Evolutionary conservation across 352 stramenopile species (phyloP).

Genomic region (Plasmopara viticola): DNA sequence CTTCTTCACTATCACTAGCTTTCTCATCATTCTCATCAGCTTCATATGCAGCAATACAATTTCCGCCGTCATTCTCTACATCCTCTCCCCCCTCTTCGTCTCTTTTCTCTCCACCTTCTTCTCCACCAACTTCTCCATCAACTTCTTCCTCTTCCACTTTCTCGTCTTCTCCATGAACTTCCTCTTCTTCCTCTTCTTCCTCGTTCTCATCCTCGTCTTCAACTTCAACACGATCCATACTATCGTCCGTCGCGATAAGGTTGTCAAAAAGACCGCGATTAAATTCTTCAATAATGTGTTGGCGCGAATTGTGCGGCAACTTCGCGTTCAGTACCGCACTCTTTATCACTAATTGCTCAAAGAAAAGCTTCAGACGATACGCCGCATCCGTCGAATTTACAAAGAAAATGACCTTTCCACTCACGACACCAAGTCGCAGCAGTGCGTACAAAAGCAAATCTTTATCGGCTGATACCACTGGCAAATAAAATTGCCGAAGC

Average conservation of each 20-base stretch:
- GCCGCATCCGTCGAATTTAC: conserved; percentile 93
- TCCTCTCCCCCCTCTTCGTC: conserved; percentile 29
- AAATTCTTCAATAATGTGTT: conserved; percentile 96
- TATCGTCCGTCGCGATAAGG: conserved; percentile 98
- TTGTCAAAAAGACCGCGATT: conserved; percentile 98
- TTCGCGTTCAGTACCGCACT: conserved; percentile 98
- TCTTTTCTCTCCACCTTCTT: neutral
- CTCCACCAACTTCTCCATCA: conserved; percentile 24
- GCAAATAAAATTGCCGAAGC: conserved; percentile 95
- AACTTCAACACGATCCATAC: conserved; percentile 83
- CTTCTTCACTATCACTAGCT: conserved; percentile 35
- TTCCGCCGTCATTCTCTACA: conserved; percentile 23
- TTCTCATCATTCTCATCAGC: conserved; percentile 23
- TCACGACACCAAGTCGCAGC: conserved; percentile 95
- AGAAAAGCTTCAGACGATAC: conserved; percentile 98
- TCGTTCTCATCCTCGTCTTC: conserved; percentile 60
- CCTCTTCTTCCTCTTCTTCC: conserved; percentile 40
- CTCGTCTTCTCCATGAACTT: conserved; percentile 21
- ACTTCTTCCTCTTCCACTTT: conserved; percentile 37
- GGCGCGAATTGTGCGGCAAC: conserved; percentile 94
- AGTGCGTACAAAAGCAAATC: conserved; percentile 97
- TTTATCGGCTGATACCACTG: conserved; percentile 88
- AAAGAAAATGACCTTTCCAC: conserved; percentile 98
- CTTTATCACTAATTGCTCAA: conserved; percentile 99
- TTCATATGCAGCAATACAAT: conserved; percentile 10